Evolutionary conservation across 2,329 filamentous ascomycete genomes (phyloP).

Genomic region (Bipolaris victoriae): DNA sequence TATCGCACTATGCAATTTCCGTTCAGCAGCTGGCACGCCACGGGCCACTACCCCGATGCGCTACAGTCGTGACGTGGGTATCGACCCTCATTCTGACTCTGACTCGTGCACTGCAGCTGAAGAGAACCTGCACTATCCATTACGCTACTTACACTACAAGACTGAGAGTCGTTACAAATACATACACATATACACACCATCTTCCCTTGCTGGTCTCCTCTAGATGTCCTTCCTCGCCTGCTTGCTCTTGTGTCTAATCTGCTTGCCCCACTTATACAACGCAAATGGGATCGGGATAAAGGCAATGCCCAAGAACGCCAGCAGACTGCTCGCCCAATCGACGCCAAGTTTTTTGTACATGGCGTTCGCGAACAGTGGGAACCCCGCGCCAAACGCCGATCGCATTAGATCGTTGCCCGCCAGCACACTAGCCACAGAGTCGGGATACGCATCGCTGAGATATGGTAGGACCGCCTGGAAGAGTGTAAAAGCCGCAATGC

Average conservation of each 20-base stretch:
- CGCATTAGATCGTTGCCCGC: constrained; percentile 55
- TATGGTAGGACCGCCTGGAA: constrained; percentile 58
- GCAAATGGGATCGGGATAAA: constrained; percentile 57
- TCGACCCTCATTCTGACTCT: neutral
- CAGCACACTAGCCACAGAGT: constrained; percentile 52
- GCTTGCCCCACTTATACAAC: constrained; percentile 51
- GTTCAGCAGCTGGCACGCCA: neutral
- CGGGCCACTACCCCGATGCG: neutral
- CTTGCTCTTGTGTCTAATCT: constrained; percentile 51
- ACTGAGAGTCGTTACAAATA: neutral
- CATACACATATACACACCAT: neutral
- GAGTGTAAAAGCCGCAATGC: constrained; percentile 48
- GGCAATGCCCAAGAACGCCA: constrained; percentile 51
- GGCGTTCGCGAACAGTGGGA: constrained; percentile 47
- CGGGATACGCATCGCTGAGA: constrained; percentile 51
- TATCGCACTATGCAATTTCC: neutral
- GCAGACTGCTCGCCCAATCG: constrained; percentile 50
- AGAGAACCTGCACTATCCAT: neutral
- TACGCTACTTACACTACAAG: neutral
- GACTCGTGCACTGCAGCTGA: neutral
- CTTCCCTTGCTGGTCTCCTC: neutral
- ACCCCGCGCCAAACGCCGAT: constrained; percentile 50
- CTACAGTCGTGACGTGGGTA: constrained; percentile 5
- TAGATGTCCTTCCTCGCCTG: constrained; percentile 52
- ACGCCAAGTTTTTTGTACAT: constrained; percentile 46